Percentiles rank a stretch among this genome's conserved stretches.
These are phyloP conservation scores for Cylindrotheca fusiformis DNA, from an alignment of 108 stramenopile genomes.

Conservation along the genomic window DNA sequence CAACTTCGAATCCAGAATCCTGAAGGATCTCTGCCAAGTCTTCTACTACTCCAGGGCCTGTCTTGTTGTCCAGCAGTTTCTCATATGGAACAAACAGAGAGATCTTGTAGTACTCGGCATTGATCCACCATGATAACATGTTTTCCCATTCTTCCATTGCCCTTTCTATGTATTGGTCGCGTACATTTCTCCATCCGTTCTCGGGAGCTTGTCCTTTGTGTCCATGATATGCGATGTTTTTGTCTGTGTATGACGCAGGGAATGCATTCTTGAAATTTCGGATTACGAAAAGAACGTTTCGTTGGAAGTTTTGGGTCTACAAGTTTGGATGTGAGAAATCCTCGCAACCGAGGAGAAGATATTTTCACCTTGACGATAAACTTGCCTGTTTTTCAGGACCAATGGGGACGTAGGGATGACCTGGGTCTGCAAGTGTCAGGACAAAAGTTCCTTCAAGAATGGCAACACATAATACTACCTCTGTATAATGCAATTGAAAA, in stretches of 20 bases:
- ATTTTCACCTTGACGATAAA: no score
- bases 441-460: no score
- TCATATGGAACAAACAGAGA: slow-evolving; percentile 50
- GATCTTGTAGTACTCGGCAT: slow-evolving; percentile 36
- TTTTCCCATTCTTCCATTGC: slow-evolving; percentile 40
- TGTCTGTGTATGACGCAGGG: slow-evolving; percentile 46
- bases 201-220: slow-evolving; percentile 37
- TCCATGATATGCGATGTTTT: slow-evolving; percentile 49
- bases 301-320: slow-evolving; percentile 16
- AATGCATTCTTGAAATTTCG: slow-evolving; percentile 56
- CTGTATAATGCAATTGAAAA: no score
- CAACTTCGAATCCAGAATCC: slow-evolving; percentile 45
- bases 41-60: slow-evolving; percentile 29
- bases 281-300: slow-evolving; percentile 15
- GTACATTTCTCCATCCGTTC: slow-evolving; percentile 40
- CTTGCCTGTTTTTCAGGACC: slow-evolving; percentile 14
- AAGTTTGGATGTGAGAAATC: background rate
- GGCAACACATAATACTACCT: no score
- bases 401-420: slow-evolving; percentile 18
- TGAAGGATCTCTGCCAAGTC: slow-evolving; percentile 28
- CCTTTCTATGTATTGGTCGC: slow-evolving; percentile 42
- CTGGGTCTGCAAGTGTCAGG: no score
- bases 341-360: no score
- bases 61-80: slow-evolving; percentile 18
- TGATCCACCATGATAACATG: slow-evolving; percentile 45